Percentiles rank a stretch among this genome's conserved stretches.
These are phyloP conservation scores for Thelephora aurantiotincta DNA, from an alignment of 768 basidiomycete genomes.

Conservation along the genomic window DNA sequence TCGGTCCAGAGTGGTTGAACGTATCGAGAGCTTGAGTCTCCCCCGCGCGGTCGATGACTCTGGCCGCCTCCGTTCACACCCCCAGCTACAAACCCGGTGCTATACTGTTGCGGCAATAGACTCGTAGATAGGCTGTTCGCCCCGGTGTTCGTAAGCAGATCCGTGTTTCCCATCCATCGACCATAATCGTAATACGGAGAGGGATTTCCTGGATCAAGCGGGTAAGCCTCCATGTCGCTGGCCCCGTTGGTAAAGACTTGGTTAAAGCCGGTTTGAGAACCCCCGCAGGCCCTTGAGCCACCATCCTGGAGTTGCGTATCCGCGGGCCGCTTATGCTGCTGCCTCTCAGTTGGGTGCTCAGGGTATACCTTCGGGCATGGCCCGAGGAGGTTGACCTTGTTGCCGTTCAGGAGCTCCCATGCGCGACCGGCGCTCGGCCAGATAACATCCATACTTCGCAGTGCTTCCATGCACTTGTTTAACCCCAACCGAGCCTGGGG, in stretches of 20 bases:
- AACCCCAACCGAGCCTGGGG: slow-evolving; percentile 57
- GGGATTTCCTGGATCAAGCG: background rate
- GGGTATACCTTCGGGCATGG: slow-evolving; percentile 2
- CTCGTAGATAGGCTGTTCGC: slow-evolving; percentile 46
- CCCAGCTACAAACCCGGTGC: slow-evolving; percentile 53
- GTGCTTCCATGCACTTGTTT: slow-evolving; percentile 48
- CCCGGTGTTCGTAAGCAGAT: slow-evolving; percentile 1
- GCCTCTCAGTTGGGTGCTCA: background rate
- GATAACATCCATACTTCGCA: slow-evolving; percentile 48
- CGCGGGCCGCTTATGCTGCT: slow-evolving; percentile 46
- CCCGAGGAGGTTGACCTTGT: slow-evolving; percentile 24
- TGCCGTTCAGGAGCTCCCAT: slow-evolving; percentile 54
- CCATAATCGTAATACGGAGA: background rate
- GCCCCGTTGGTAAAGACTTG: background rate
- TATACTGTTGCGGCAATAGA: slow-evolving; percentile 62
- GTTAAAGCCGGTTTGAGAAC: background rate
- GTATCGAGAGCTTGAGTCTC: slow-evolving; percentile 15
- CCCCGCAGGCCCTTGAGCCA: slow-evolving; percentile 5
- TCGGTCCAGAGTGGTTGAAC: slow-evolving; percentile 22
- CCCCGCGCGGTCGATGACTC: background rate
- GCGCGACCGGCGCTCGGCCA: slow-evolving; percentile 74
- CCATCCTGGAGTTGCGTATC: slow-evolving; percentile 23
- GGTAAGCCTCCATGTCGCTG: too few relatives aligned
- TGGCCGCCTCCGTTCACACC: slow-evolving; percentile 30
- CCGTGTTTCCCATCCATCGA: slow-evolving; percentile 1